These are phyloP conservation scores for Physcomitrellopsis africana DNA, from an alignment of 225 moss, liverwort and hornwort species.

Conservation along the genomic window DNA sequence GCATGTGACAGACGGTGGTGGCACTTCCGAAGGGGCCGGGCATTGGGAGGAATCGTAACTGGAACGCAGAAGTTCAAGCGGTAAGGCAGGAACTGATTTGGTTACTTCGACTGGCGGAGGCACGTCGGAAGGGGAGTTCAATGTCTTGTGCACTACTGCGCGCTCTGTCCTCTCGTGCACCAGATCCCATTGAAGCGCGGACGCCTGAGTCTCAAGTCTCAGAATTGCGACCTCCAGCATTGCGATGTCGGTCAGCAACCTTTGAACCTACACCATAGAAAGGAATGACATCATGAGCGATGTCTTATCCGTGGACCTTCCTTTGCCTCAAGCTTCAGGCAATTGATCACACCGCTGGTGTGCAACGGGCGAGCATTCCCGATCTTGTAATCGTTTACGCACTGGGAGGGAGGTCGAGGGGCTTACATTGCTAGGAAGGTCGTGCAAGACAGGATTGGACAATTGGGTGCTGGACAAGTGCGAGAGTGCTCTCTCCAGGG, in stretches of 20 bases:
- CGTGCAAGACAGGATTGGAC: slow-evolving; percentile 41
- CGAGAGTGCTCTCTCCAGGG: slow-evolving; percentile 57
- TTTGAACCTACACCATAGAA: slow-evolving; percentile 24
- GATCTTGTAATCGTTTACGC: too few species aligned
- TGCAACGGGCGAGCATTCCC: too few species aligned
- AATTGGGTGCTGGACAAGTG: slow-evolving; percentile 25
- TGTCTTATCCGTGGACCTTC: too few species aligned
- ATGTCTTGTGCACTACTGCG: slow-evolving; percentile 43
- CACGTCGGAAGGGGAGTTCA: slow-evolving; percentile 15
- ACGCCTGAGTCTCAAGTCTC: slow-evolving; percentile 63
- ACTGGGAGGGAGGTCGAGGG: too few species aligned
- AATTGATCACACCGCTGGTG: too few species aligned
- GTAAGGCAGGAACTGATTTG: slow-evolving; percentile 3
- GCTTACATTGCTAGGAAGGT: slow-evolving; percentile 49
- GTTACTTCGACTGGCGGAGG: background rate
- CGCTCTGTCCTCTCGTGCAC: slow-evolving; percentile 63
- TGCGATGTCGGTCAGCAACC: slow-evolving; percentile 67
- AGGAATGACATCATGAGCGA: too few species aligned
- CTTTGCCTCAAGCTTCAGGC: too few species aligned
- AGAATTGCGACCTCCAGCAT: slow-evolving; percentile 67
- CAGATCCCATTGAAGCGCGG: slow-evolving; percentile 54
- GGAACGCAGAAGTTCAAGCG: background rate
- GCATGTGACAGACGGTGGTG: too few species aligned
- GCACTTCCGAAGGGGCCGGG: too few species aligned
- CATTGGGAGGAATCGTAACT: background rate